A percentile compares a stretch with the other conserved stretches of the same genome.
Evolutionary conservation across 108 stramenopile genomes (phyloP).

Genomic region (Pseudonitzschia pungens): DNA sequence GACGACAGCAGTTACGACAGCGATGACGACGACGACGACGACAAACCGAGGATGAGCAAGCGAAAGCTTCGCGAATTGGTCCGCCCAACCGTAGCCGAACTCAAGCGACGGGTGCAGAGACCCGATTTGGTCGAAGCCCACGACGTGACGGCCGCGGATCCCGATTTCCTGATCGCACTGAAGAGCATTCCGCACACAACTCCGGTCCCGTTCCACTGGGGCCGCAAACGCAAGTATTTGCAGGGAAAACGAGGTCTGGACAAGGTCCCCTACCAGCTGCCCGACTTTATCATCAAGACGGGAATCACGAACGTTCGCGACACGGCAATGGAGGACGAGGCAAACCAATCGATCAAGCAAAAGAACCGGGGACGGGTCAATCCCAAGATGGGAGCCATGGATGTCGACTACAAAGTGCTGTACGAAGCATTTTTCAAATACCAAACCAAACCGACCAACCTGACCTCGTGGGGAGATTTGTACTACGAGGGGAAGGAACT

Average conservation of each 20-base stretch:
- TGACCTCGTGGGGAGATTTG: slow-evolving; percentile 88
- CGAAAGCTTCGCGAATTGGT: slow-evolving; percentile 81
- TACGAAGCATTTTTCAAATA: slow-evolving; percentile 98
- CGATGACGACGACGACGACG: slow-evolving; percentile 33
- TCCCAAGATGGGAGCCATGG: slow-evolving; percentile 91
- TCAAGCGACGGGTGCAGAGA: slow-evolving; percentile 86
- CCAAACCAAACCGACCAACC: slow-evolving; percentile 90
- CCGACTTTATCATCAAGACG: slow-evolving; percentile 97
- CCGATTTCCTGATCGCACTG: slow-evolving; percentile 87
- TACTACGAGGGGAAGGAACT: slow-evolving; percentile 99
- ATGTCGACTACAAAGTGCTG: slow-evolving; percentile 96
- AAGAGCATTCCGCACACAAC: slow-evolving; percentile 91
- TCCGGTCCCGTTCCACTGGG: slow-evolving; percentile 97
- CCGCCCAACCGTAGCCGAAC: slow-evolving; percentile 93
- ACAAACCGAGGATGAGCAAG: slow-evolving; percentile 61
- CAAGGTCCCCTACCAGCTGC: slow-evolving; percentile 92
- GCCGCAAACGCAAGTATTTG: slow-evolving; percentile 97
- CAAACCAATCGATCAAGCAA: slow-evolving; percentile 79
- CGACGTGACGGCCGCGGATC: slow-evolving; percentile 95
- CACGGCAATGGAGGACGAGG: slow-evolving; percentile 83
- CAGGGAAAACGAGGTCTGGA: slow-evolving; percentile 96
- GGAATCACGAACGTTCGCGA: slow-evolving; percentile 94
- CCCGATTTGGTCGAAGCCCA: slow-evolving; percentile 97
- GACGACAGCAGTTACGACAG: slow-evolving; percentile 27
- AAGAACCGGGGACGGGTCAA: slow-evolving; percentile 87